These are phyloP conservation scores for Dimargaris cristalligena DNA, from an alignment of 192 early-diverging fungal genomes.

Conservation along the genomic window DNA sequence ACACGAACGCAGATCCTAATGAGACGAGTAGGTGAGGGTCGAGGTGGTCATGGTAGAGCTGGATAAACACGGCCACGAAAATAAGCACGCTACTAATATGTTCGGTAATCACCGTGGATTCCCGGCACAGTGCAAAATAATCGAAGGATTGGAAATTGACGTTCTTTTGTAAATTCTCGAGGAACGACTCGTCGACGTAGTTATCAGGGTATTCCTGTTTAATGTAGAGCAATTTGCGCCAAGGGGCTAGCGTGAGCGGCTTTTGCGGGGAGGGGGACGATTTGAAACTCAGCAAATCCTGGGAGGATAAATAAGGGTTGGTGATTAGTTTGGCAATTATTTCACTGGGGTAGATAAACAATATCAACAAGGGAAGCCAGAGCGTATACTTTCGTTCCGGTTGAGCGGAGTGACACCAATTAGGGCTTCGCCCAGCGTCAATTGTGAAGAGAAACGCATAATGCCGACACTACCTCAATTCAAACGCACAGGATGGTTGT, in stretches of 20 bases:
- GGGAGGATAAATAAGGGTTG: not conserved
- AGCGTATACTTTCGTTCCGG: no score
- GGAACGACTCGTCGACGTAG: constrained; percentile 76
- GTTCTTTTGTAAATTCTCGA: constrained; percentile 79
- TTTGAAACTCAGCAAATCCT: not conserved
- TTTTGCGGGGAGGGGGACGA: not conserved
- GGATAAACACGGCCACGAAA: constrained; percentile 78
- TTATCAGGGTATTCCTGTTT: constrained; percentile 83
- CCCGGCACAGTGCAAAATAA: constrained; percentile 62
- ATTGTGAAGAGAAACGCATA: no score
- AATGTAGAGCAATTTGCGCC: constrained; percentile 73
- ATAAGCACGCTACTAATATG: constrained; percentile 72
- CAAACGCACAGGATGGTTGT: no score
- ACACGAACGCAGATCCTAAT: constrained; percentile 35
- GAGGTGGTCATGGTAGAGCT: constrained; percentile 39
- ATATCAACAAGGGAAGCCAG: no score
- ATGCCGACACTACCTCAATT: no score
- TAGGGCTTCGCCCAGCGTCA: no score
- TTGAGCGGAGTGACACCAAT: no score
- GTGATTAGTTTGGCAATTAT: no score
- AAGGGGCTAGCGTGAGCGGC: constrained; percentile 17
- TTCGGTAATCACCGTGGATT: constrained; percentile 62
- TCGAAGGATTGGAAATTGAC: constrained; percentile 70
- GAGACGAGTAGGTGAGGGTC: constrained; percentile 39
- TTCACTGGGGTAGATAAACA: no score